Evolutionary conservation across 2,329 filamentous ascomycete species (phyloP), one percentile per base, ranked within the genome.

Genomic region (Camptophora hylomeconis): DNA sequence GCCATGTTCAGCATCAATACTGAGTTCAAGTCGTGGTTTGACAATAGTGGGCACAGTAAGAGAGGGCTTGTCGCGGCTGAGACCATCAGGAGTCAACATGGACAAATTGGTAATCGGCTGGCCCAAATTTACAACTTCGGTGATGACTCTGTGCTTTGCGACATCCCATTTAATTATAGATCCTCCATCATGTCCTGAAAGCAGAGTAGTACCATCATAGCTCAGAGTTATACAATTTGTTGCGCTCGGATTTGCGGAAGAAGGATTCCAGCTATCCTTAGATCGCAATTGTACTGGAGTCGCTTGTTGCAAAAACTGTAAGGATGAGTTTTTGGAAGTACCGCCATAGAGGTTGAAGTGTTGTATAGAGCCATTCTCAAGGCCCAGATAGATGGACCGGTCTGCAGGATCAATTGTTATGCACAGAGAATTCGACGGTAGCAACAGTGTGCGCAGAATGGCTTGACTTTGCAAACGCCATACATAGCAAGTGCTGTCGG

Each of bases 381-480:
- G 80, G 3, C 80, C 78, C 24, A 80, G 71, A 46, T 86, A 92
- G 33, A 89, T 72, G 4, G 79, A 83, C 29, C 87, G 71, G 39
- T 87, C 78, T 36, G 76, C 82, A 1, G 86, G 79, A 52, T 95
- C 89, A 4, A 95, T 61, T 6, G 71, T 61, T 18, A 87, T 52
- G 44, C 77, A 84, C 17, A 78, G 62, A 10, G 86, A 82, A 11
- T 68, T 61, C n/a, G 67, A 64, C 2, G 80, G 72, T 32, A 95
- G 72, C 21, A 95, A 65, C 40, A 92, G 73, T 3, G 84, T 95
- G 23, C 86, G 73, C 33, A 95, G 60, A 7, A 78, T 63, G 36
- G 72, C 69, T 20, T 82, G 82, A 1, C 73, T 80, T 37, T 75
- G 72, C 50, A 92, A 92, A 56, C 95, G 86, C 89, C 89, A 98